Base-by-base conservation (phyloP, 2,329 filamentous ascomycete genomes). In the Colletotrichum paranaense region DNA sequence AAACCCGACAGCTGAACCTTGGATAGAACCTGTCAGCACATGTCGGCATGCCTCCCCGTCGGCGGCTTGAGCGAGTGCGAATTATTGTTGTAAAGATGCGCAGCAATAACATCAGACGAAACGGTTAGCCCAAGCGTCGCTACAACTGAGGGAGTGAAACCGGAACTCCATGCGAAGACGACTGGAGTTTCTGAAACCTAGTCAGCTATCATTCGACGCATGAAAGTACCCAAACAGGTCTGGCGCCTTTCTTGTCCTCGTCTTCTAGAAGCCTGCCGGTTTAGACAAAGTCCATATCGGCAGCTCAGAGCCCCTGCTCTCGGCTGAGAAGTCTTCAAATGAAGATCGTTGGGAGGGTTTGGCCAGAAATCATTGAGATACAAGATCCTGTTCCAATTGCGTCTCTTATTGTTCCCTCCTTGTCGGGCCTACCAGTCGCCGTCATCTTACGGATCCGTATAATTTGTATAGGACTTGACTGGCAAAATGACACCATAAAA, bases 91-190 rank as follows among this genome's bases (percentile, higher is more conserved):
- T 32, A 49, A 62, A 71, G 32, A 32, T 52, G 56, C 22, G 67
- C 52, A 30, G 19, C 35, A 32, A 11, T 5, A 19, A 57, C 35
- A 70, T 71, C 60, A 73, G 71, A 73, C 71, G 67, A 73, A 73
- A 73, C 71, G 62, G 49, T 11, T 22, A 52, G 67, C 56, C 71
- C 32, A 59, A 71, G 71, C 67, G 60, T 62, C 35, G 35, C 35
- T 60, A 38, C 28, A 56, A 60, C 32, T 49, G 35, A 59, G 56
- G 28, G 46, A 42, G 67, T 73, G 71, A 73, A 73, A 73, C 71
- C 71, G 71, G 71, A 73, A 73, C 63, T 66, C 71, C 22, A 73
- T 73, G 71, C 67, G 71, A 73, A 70, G 67, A 70, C 71, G 30
- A 62, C 32, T 35, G 56, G 60, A 38, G 60, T 73, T 70, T 73